Evolutionary conservation across 257 asterid genomes (phyloP), one percentile per base, ranked within the genome.

Genomic region (Lycium barbarum): DNA sequence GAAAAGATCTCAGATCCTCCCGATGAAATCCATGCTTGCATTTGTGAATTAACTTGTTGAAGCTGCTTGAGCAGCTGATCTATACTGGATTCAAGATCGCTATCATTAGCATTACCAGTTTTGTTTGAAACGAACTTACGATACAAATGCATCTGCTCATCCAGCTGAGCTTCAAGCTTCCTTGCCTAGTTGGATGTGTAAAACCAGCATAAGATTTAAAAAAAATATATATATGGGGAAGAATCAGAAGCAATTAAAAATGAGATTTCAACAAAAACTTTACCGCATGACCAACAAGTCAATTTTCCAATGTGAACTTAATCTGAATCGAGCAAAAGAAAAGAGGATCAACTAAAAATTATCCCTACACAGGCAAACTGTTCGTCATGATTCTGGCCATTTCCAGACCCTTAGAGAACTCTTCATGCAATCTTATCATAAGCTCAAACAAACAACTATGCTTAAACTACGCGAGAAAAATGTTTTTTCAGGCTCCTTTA

Each of bases 21-120:
- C 18, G 98, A 93, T 85, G 99, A 94, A 87, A 94, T 93, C 99
- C 98, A 96, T 78, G 98, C 92, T 89, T 96, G 99, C 99, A 96
- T 96, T 90, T 94, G 98, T 82, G 89, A 85, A 92, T 94, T 93
- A 70, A 93, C 92, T 88, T 91, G 97, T 85, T 93, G 95, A 84
- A 96, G 98, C 87, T 96, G 98, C 87, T 92, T 96, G 86, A 96
- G 93, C 79, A 93, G 93, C 83, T 93, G 97, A 54, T 88, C 95
- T 72, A 96, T 91, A 83, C 97, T 96, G 38, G 93, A 91, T 86
- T 94, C 98, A 88, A 93, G 87, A 72, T 91, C 97, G 84, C 87
- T 92, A 85, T 94, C 96, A 59, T 85, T 89, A 68, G 90, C 88
- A 81, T 84, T 85, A 78, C 91, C 97, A 87, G 88, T 89, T 87